Percentiles rank a stretch among this genome's conserved stretches.
Evolutionary conservation across 257 asterid genomes (phyloP).

Genomic region (Ilex asprella): DNA sequence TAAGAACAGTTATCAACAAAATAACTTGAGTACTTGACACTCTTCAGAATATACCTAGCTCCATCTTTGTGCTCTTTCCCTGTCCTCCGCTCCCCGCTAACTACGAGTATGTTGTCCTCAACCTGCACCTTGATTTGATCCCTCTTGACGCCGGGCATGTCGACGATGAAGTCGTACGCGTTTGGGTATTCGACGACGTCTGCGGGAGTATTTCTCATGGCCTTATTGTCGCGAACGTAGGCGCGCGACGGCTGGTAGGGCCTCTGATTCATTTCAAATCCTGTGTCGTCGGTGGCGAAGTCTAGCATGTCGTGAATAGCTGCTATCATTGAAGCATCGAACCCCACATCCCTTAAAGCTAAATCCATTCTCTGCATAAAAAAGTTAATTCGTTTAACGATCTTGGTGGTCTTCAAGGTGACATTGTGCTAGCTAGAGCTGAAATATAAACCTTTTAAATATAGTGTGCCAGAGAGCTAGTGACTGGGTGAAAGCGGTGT

Average conservation of each 20-base stretch:
- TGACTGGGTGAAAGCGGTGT: too few species aligned
- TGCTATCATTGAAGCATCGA: conserved; percentile 12
- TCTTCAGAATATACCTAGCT: not conserved
- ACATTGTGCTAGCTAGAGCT: too few species aligned
- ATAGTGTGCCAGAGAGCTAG: too few species aligned
- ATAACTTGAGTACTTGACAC: too few species aligned
- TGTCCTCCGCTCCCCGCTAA: conserved; percentile 64
- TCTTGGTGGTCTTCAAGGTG: too few species aligned
- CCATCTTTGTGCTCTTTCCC: conserved; percentile 47
- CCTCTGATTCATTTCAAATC: conserved; percentile 2
- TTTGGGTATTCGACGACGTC: conserved; percentile 55
- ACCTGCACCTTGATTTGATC: conserved; percentile 70
- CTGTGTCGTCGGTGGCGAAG: not conserved
- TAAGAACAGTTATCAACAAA: too few species aligned
- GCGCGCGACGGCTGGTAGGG: conserved; percentile 35
- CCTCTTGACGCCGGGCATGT: conserved; percentile 74
- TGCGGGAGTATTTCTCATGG: conserved; percentile 80
- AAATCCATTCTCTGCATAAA: conserved; percentile 13
- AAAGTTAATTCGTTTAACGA: too few species aligned
- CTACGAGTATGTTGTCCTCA: conserved; percentile 47
- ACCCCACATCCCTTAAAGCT: conserved; percentile 22
- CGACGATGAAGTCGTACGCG: conserved; percentile 53
- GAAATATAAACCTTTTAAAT: too few species aligned
- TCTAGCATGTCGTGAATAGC: conserved; percentile 26
- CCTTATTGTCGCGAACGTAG: conserved; percentile 66